Evolutionary conservation across 2,329 filamentous ascomycete species (phyloP).

Genomic region (Arthrobotrys pseudoclavata): DNA sequence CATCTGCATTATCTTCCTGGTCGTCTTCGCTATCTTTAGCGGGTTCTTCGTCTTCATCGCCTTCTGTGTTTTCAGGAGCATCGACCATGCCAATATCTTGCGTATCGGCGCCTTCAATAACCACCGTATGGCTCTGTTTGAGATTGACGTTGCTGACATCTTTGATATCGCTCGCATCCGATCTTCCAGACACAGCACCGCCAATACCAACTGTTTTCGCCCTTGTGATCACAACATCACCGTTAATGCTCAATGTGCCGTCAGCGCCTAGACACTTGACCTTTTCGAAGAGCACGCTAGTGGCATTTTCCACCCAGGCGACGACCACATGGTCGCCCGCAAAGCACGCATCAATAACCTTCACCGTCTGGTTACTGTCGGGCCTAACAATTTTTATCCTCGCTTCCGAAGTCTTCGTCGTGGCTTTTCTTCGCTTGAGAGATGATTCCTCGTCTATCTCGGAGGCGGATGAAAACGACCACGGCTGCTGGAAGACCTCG

Average conservation of each 20-base stretch:
- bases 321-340: constrained; percentile 68
- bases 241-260: constrained; percentile 68
- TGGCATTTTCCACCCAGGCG: constrained; percentile 69
- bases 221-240: constrained; percentile 68
- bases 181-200: constrained; percentile 65
- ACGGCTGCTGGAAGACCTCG: constrained; percentile 70
- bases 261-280: constrained; percentile 68
- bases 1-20: constrained; percentile 46
- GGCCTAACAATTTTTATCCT: constrained; percentile 68
- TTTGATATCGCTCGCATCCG: constrained; percentile 71
- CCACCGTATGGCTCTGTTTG: constrained; percentile 72
- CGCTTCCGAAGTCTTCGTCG: constrained; percentile 68
- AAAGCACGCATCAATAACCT: constrained; percentile 68
- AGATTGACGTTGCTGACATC: constrained; percentile 70
- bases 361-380: constrained; percentile 66
- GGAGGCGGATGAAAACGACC: constrained; percentile 66
- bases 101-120: constrained; percentile 69
- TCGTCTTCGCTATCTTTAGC: constrained; percentile 61
- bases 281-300: constrained; percentile 70
- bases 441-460: constrained; percentile 50
- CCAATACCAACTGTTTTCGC: constrained; percentile 67
- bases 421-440: constrained; percentile 66
- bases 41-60: constrained; percentile 63
- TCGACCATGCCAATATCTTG: constrained; percentile 67
- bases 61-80: constrained; percentile 61